Base-by-base conservation (phyloP, 2,329 filamentous ascomycete species). In the Aureobasidium sp. region DNA sequence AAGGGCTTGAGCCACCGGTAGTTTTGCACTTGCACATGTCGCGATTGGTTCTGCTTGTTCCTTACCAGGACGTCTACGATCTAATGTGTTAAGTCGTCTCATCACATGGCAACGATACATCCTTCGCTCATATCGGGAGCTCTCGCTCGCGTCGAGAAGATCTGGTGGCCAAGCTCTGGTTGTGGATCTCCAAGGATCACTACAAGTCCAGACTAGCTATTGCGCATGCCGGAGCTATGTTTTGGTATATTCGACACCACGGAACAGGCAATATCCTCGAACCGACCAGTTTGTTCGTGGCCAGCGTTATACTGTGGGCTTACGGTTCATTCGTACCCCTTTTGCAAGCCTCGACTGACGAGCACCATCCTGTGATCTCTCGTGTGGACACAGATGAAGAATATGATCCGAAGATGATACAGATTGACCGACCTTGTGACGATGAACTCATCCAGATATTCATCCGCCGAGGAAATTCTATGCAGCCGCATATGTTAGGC, bases 361-460 rank as follows among this genome's bases (percentile, higher is more conserved):
- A 59, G 6, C 6, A 61, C 9, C 47, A 55, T 25, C 37, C 31
- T 42, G 37, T 21, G 8, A 10, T 43, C 6, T 21, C 29, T n/a
- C 55, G 57, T 40, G 38, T 27, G 9, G 54, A 54, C 7, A 55
- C 53, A 4, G 53, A 57, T 17, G 53, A 57, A 13, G 38, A 45
- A 9, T 57, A 46, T 23, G 62, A 60, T 25, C 65, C 65, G 13
- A 59, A 62, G n/a, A 59, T 53, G 29, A 66, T 66, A 55, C 62
- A 64, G 25, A 61, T 66, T 42, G 65, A 66, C 19, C 60, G 65
- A 21, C 65, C 65, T 8, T 64, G 62, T 27, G 65, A 66, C 27
- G 65, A 66, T 31, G 65, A 66, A 42, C 64, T 66, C 31, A 61
- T 65, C 11, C 65, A 66, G 49, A 64, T 61, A 25, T 66, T 64